Percentiles rank a stretch among this genome's conserved stretches.
phyloP scores from a whole-genome alignment of 441 rosid species.

The Theobroma grandiflorum region DNA sequence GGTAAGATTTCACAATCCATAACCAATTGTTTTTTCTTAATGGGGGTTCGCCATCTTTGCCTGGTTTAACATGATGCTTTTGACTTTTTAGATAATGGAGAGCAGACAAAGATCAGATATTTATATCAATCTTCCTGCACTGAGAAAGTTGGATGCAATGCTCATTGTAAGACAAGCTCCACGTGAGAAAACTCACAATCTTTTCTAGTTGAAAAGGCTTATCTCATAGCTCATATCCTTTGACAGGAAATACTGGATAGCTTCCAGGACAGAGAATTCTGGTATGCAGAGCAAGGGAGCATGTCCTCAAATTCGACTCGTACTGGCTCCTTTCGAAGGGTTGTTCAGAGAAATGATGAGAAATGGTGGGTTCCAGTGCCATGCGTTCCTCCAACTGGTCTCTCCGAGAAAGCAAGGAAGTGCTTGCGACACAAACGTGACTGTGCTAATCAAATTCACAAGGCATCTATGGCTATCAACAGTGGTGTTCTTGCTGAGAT shows the following conservation, averaged over 20 bases:
- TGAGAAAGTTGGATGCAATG: slow-evolving; percentile 68
- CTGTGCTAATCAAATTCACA: slow-evolving; percentile 72
- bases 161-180: slow-evolving; percentile 49
- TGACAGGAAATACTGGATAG: slow-evolving; percentile 69
- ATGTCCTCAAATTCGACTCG: slow-evolving; percentile 54
- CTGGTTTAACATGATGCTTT: slow-evolving; percentile 12
- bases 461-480: slow-evolving; percentile 78
- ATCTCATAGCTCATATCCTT: slow-evolving; percentile 11
- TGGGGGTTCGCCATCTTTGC: background rate
- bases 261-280: slow-evolving; percentile 62
- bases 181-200: background rate
- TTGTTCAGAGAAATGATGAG: slow-evolving; percentile 66
- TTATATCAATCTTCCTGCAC: slow-evolving; percentile 66
- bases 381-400: slow-evolving; percentile 65
- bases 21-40: background rate
- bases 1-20: slow-evolving; percentile 38
- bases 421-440: slow-evolving; percentile 59
- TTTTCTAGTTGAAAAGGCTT: background rate
- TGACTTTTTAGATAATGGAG: slow-evolving; percentile 54
- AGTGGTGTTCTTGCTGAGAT: slow-evolving; percentile 67
- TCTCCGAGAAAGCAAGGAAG: slow-evolving; percentile 63
- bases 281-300: slow-evolving; percentile 73
- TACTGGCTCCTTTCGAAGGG: slow-evolving; percentile 71
- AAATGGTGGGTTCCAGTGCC: slow-evolving; percentile 89
- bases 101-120: slow-evolving; percentile 66